Base-by-base conservation (phyloP, 805 yeast species). In the Candida boleticola region DNA sequence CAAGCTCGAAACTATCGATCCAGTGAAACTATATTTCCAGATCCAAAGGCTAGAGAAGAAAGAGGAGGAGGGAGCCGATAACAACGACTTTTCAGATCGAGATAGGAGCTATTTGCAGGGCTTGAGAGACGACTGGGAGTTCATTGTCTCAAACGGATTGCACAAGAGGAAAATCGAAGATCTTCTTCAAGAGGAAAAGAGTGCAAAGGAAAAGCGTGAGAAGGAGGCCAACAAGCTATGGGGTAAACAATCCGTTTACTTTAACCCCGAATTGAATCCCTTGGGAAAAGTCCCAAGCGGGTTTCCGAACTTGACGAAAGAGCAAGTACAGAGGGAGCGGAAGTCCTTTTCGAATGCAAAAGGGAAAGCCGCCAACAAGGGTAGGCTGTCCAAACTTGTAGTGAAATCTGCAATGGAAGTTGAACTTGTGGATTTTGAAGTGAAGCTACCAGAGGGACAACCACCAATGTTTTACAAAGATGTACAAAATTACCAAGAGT, bases 251-350 rank as follows among this genome's bases (percentile, higher is more conserved):
- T 80, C 86, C 5, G 65, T 80, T 1, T 83, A 76, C 53, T 81
- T 77, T 57, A 83, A 83, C 50, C 80, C 83, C 3, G 86, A 82
- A 46, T 72, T 84, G 64, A 83, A 83, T 45, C 81, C 83, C 2
- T 52, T 71, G 4, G 89, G 89, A 0, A 59, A 53, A 37, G 77
- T 81, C 0, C 85, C 85, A 0, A 40, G n/a, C 13, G 36, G 36
- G 3, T 16, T 30, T 10, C 29, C 23, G 10, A 38, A 38, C 19
- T 29, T 38, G 23, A 38, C 41, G n/a, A 38, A 31, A 11, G 16
- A 17, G 18, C 36, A 2, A 43, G 53, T 11, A 41, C 48, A 36
- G 42, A 43, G 25, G 52, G 51, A 4, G 40, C 51, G 26, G 40
- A 42, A 16, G 51, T n/a, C n/a, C n/a, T n/a, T n/a, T n/a, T n/a